Evolutionary conservation across 2,329 filamentous ascomycete species (phyloP).

Genomic region (Cladosporium velox): DNA sequence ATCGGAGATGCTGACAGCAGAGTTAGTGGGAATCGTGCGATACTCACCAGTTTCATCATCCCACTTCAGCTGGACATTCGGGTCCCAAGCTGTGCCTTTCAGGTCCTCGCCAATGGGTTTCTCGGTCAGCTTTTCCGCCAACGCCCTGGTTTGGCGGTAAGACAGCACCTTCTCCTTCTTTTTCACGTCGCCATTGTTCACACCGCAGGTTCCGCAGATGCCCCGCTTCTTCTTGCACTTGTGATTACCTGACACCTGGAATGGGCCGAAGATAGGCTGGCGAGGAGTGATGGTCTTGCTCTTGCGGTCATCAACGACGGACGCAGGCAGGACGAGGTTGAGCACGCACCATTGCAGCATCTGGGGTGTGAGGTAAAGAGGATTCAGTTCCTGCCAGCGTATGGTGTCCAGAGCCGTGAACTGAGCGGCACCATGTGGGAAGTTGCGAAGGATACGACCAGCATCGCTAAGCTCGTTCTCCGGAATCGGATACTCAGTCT

Average conservation of each 20-base stretch:
- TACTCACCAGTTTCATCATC: conserved; percentile 13
- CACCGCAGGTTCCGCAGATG: conserved; percentile 16
- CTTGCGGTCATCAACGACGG: not conserved
- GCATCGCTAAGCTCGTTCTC: conserved; percentile 7
- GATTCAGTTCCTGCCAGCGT: conserved; percentile 24
- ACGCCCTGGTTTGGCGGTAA: not conserved
- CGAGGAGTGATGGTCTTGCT: conserved; percentile 5
- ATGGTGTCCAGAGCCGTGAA: conserved; percentile 4
- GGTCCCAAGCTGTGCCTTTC: not conserved
- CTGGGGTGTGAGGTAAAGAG: conserved; percentile 18
- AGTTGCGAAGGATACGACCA: conserved; percentile 4
- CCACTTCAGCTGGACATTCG: not conserved
- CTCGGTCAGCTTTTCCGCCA: not conserved
- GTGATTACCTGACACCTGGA: not conserved
- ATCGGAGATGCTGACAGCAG: not conserved
- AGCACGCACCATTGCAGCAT: conserved; percentile 14
- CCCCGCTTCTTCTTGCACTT: not conserved
- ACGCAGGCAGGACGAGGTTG: conserved; percentile 7
- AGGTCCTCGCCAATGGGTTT: not conserved
- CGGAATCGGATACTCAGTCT: conserved; percentile 14
- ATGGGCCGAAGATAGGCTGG: conserved; percentile 4
- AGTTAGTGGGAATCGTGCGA: not conserved
- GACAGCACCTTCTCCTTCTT: not conserved
- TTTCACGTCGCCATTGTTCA: not conserved
- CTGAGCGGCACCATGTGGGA: not conserved